Evolutionary conservation across 2,329 filamentous ascomycete genomes (phyloP).

Genomic region (Stachybotrys elegans): DNA sequence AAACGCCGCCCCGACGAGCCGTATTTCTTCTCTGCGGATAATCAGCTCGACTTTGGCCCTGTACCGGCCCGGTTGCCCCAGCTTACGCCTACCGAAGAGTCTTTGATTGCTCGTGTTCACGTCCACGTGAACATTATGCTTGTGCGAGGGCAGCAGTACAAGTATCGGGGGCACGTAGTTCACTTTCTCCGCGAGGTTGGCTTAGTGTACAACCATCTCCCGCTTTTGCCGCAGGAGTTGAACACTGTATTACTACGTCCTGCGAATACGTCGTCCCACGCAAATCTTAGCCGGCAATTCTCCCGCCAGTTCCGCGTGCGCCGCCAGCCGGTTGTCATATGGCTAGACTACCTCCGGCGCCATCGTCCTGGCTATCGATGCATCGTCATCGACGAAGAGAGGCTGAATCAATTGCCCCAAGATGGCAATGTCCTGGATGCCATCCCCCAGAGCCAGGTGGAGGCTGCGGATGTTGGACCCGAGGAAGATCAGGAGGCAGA

Average conservation of each 20-base stretch:
- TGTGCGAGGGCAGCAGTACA: slow-evolving; percentile 7
- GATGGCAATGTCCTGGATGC: slow-evolving; percentile 4
- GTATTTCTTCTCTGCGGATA: slow-evolving; percentile 6
- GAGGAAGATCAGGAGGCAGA: slow-evolving; percentile 4
- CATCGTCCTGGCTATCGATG: slow-evolving; percentile 8
- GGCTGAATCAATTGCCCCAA: slow-evolving; percentile 5
- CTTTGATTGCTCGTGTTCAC: slow-evolving; percentile 7
- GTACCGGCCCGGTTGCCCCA: slow-evolving; percentile 4
- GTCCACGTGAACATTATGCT: slow-evolving; percentile 3
- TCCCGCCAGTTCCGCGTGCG: slow-evolving; percentile 4
- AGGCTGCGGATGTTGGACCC: slow-evolving; percentile 4
- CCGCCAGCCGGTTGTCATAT: slow-evolving; percentile 1
- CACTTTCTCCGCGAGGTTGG: slow-evolving; percentile 9
- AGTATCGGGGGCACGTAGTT: slow-evolving; percentile 7
- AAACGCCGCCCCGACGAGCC: slow-evolving; percentile 4
- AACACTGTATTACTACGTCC: slow-evolving; percentile 7
- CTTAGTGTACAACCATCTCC: slow-evolving; percentile 6
- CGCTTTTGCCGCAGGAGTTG: slow-evolving; percentile 6
- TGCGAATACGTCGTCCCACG: slow-evolving; percentile 3
- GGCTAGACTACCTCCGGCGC: neutral
- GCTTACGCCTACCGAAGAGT: slow-evolving; percentile 5
- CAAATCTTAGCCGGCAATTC: slow-evolving; percentile 2
- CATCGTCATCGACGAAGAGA: slow-evolving; percentile 4
- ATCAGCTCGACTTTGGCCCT: slow-evolving; percentile 6
- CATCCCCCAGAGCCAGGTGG: neutral